These are phyloP conservation scores for Spizellomyces sp. DNA, from an alignment of 192 early-diverging fungal genomes.

Conservation along the genomic window DNA sequence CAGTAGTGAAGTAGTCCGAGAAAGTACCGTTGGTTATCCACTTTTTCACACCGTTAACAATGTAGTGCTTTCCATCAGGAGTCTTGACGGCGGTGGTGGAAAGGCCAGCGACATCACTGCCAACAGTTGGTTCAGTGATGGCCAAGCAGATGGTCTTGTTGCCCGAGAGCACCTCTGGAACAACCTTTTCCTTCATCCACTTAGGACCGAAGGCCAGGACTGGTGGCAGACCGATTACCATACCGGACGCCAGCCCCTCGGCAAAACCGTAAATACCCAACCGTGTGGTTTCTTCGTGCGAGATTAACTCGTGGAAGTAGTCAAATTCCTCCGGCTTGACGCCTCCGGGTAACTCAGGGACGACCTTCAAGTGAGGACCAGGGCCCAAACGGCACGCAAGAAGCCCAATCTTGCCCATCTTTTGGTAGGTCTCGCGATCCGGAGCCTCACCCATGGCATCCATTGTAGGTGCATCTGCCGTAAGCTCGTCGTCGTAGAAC, in stretches of 20 bases:
- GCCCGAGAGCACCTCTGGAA: slow-evolving; percentile 46
- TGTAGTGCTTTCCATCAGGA: slow-evolving; percentile 49
- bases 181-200: slow-evolving; percentile 47
- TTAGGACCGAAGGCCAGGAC: slow-evolving; percentile 47
- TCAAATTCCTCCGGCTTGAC: slow-evolving; percentile 57
- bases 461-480: slow-evolving; percentile 29
- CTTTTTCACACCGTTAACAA: slow-evolving; percentile 62
- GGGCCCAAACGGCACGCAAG: slow-evolving; percentile 49
- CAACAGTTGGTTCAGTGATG: slow-evolving; percentile 49
- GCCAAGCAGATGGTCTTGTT: slow-evolving; percentile 57
- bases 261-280: slow-evolving; percentile 40
- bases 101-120: slow-evolving; percentile 49
- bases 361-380: slow-evolving; percentile 47
- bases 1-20: slow-evolving; percentile 58
- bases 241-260: slow-evolving; percentile 31
- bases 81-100: slow-evolving; percentile 47
- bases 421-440: slow-evolving; percentile 31
- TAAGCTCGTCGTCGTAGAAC: slow-evolving; percentile 38
- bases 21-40: slow-evolving; percentile 52
- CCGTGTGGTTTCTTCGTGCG: slow-evolving; percentile 41
- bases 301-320: slow-evolving; percentile 56
- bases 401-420: slow-evolving; percentile 44
- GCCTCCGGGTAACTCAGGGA: slow-evolving; percentile 43
- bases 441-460: slow-evolving; percentile 40
- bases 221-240: slow-evolving; percentile 52